phyloP scores from a whole-genome alignment of 495 filamentous ascomycete genomes.

The Halenospora varia region DNA sequence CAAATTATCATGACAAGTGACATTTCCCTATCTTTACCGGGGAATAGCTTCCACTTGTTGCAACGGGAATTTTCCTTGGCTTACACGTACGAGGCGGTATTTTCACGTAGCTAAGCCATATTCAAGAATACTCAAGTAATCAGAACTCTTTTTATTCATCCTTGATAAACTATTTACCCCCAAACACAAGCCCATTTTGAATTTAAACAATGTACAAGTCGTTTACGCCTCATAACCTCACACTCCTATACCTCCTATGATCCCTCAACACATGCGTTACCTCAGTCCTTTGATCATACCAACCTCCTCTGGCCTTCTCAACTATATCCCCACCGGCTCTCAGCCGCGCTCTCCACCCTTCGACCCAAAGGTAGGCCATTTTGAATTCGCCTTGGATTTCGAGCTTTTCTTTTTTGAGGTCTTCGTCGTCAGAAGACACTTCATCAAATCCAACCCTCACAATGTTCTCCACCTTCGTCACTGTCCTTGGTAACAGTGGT shows the following conservation, averaged over 20 bases:
- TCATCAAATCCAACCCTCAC: neutral
- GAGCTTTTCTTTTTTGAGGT: neutral
- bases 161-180: too few relatives aligned
- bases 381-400: slow-evolving; percentile 5
- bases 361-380: slow-evolving; percentile 14
- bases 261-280: too few relatives aligned
- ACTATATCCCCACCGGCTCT: slow-evolving; percentile 18
- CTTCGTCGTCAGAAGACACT: neutral
- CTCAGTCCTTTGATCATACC: neutral
- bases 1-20: too few relatives aligned
- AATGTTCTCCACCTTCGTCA: slow-evolving; percentile 4
- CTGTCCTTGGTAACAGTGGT: neutral
- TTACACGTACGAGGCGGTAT: too few relatives aligned
- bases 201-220: neutral
- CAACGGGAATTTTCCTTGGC: too few relatives aligned
- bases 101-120: too few relatives aligned
- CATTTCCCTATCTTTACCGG: too few relatives aligned
- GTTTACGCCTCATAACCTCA: neutral
- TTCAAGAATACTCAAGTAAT: too few relatives aligned
- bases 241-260: too few relatives aligned
- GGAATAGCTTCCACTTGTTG: too few relatives aligned
- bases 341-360: slow-evolving; percentile 15
- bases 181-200: too few relatives aligned
- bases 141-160: too few relatives aligned
- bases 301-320: slow-evolving; percentile 17